Evolutionary conservation across 352 stramenopile genomes (phyloP).

Genomic region (Globisporangium okanoganense): DNA sequence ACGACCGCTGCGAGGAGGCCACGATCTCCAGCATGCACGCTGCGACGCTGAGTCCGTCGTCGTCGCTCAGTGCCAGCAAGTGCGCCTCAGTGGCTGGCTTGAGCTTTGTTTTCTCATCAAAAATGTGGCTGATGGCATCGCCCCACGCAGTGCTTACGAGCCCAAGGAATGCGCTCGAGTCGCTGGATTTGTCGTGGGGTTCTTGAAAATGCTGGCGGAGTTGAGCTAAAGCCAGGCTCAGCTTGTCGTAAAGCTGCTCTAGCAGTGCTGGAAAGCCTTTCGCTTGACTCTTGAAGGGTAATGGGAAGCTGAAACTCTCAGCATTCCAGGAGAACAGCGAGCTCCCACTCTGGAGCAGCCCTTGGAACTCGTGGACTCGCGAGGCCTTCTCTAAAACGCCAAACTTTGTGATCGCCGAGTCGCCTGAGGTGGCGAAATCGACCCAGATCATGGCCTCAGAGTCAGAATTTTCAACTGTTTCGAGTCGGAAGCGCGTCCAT

Average conservation of each 20-base stretch:
- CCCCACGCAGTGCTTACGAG: neutral
- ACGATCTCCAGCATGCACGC: slow-evolving; percentile 62
- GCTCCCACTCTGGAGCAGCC: neutral
- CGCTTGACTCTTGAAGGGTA: neutral
- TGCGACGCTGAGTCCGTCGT: slow-evolving; percentile 54
- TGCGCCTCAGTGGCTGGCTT: slow-evolving; percentile 2
- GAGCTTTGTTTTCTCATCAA: neutral
- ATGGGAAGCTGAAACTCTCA: neutral
- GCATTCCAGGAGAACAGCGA: neutral
- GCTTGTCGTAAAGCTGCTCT: neutral
- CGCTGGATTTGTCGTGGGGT: neutral
- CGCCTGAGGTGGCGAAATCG: slow-evolving; percentile 13
- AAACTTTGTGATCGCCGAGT: neutral
- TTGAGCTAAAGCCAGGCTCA: neutral
- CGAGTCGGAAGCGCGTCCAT: slow-evolving; percentile 22
- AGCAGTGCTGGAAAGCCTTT: slow-evolving; percentile 10
- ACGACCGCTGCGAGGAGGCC: slow-evolving; percentile 33
- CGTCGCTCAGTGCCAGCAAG: slow-evolving; percentile 43
- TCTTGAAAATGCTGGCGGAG: neutral
- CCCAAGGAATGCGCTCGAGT: slow-evolving; percentile 1
- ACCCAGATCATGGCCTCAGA: slow-evolving; percentile 17
- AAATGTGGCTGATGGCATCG: neutral
- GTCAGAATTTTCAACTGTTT: slow-evolving; percentile 3
- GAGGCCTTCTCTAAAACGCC: slow-evolving; percentile 25
- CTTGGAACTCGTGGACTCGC: slow-evolving; percentile 22